Percentiles rank a stretch among this genome's conserved stretches.
phyloP scores from a whole-genome alignment of 2,329 filamentous ascomycete genomes.

The Chaetomium sp. region DNA sequence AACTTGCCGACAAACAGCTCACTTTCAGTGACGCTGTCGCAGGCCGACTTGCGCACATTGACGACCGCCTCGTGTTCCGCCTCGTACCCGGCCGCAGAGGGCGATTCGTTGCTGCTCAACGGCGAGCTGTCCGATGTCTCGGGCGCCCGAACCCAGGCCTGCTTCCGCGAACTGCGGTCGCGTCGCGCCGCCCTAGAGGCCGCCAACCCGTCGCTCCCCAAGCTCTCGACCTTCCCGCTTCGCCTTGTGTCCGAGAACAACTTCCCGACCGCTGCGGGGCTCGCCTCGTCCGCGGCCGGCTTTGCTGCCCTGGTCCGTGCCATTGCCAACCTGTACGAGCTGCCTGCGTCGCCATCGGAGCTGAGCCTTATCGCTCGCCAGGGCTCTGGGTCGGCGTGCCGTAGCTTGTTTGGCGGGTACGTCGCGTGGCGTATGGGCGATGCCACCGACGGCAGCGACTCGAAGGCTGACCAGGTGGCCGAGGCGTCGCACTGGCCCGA shows the following conservation, averaged over 20 bases:
- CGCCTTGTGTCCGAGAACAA: slow-evolving; percentile 95
- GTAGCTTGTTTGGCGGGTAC: slow-evolving; percentile 89
- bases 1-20: slow-evolving; percentile 98
- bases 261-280: slow-evolving; percentile 93
- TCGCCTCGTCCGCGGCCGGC: slow-evolving; percentile 65
- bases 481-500: slow-evolving; percentile 87
- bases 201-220: slow-evolving; percentile 66
- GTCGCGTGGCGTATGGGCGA: slow-evolving; percentile 87
- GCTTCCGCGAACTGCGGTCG: slow-evolving; percentile 76
- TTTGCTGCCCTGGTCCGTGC: slow-evolving; percentile 71
- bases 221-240: slow-evolving; percentile 69
- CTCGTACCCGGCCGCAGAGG: slow-evolving; percentile 49
- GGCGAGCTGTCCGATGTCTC: slow-evolving; percentile 75
- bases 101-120: slow-evolving; percentile 77
- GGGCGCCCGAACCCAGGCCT: slow-evolving; percentile 87
- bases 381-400: slow-evolving; percentile 90
- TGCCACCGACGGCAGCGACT: slow-evolving; percentile 74
- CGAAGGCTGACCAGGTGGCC: slow-evolving; percentile 80
- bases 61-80: slow-evolving; percentile 89
- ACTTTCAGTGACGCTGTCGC: slow-evolving; percentile 91
- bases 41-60: slow-evolving; percentile 87
- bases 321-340: slow-evolving; percentile 85
- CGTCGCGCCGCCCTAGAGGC: slow-evolving; percentile 72
- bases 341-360: slow-evolving; percentile 73
- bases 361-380: slow-evolving; percentile 86